Evolutionary conservation across 2,329 filamentous ascomycete species (phyloP).

Genomic region (Apiospora aurea): DNA sequence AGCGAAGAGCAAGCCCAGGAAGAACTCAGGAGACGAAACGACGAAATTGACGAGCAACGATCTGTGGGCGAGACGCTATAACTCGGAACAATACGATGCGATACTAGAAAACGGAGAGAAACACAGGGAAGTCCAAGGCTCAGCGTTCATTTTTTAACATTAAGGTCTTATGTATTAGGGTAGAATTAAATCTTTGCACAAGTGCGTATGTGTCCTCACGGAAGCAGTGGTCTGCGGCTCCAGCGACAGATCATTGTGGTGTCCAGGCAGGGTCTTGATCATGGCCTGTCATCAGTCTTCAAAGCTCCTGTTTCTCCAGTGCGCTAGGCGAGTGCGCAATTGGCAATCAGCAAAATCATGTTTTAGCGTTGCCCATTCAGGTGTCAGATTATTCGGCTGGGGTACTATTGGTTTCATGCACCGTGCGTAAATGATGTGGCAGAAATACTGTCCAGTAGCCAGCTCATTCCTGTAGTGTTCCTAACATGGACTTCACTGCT

Average conservation of each 20-base stretch:
- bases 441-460: not conserved
- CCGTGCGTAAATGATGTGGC: not conserved
- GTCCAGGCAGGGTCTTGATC: not conserved
- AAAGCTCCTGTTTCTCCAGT: not conserved
- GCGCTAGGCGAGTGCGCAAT: not conserved
- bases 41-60: not conserved
- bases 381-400: not conserved
- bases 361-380: not conserved
- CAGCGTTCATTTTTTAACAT: not conserved
- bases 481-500: not conserved
- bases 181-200: not conserved
- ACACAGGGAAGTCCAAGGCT: not conserved
- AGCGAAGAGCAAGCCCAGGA: not conserved
- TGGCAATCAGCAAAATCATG: not conserved
- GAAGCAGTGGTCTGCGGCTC: not conserved
- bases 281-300: not conserved
- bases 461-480: not conserved
- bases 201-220: not conserved
- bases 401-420: not conserved
- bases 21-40: not conserved
- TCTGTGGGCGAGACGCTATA: not conserved
- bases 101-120: conserved; percentile 3
- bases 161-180: not conserved
- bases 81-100: not conserved
- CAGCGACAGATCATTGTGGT: not conserved